Evolutionary conservation across 495 filamentous ascomycete species (phyloP).

Genomic region (Trichoderma reesei): DNA sequence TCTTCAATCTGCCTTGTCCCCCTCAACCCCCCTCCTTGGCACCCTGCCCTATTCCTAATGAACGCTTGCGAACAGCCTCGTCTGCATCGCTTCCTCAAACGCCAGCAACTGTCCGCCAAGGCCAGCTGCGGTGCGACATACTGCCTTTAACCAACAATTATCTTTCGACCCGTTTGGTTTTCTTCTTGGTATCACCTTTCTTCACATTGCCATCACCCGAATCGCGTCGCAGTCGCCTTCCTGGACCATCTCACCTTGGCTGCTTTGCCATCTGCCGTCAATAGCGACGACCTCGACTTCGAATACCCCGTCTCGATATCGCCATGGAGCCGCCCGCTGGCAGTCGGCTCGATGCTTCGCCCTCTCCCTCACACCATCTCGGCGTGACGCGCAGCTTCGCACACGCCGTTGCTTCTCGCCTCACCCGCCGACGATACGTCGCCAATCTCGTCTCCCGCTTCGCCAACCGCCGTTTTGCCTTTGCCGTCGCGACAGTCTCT

Average conservation of each 20-base stretch:
- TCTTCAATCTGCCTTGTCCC: background rate
- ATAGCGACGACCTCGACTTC: background rate
- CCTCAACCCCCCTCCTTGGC: background rate
- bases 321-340: constrained; percentile 4
- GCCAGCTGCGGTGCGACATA: background rate
- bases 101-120: background rate
- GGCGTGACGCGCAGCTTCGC: background rate
- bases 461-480: constrained; percentile 7
- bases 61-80: background rate
- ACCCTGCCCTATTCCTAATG: background rate
- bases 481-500: background rate
- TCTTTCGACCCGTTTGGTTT: background rate
- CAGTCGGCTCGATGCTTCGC: constrained; percentile 4
- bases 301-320: background rate
- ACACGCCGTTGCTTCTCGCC: background rate
- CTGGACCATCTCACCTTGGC: background rate
- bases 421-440: background rate
- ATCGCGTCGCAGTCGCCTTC: background rate
- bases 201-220: background rate
- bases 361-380: background rate
- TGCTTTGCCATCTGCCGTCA: background rate
- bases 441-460: constrained; percentile 1
- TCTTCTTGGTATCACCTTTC: background rate
- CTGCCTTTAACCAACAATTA: no score
- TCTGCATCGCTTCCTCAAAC: background rate